These are phyloP conservation scores for Fomitopsis serialis DNA, from an alignment of 768 basidiomycete genomes.

Conservation along the genomic window DNA sequence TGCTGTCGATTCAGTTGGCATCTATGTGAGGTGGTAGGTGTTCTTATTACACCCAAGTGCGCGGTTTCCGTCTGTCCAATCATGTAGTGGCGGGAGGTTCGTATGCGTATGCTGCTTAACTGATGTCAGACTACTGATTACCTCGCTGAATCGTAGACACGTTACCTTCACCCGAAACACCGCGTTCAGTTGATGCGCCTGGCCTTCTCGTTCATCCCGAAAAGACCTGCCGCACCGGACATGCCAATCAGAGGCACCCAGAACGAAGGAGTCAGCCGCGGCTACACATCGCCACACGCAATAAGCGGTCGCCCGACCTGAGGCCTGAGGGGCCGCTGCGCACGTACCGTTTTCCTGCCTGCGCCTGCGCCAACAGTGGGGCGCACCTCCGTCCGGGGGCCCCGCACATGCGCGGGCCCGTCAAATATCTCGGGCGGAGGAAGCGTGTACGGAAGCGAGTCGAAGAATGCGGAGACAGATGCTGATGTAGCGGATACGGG, in stretches of 20 bases:
- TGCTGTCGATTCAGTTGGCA: too few species aligned
- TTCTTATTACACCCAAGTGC: too few species aligned
- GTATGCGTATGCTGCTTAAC: too few species aligned
- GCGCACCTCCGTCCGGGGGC: too few species aligned
- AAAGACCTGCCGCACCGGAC: neutral
- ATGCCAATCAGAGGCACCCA: neutral
- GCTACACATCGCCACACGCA: neutral
- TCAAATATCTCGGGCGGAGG: conserved; percentile 38
- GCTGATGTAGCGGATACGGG: conserved; percentile 2
- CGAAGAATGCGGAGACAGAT: conserved; percentile 7
- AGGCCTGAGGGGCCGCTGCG: neutral
- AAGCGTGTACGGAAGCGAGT: conserved; percentile 15
- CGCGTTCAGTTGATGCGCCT: too few species aligned
- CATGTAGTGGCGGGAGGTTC: too few species aligned
- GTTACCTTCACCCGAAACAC: too few species aligned
- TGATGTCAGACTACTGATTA: too few species aligned
- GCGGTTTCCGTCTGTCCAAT: too few species aligned
- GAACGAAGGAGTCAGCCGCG: neutral
- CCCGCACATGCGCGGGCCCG: conserved; percentile 37
- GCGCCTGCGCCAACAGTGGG: too few species aligned
- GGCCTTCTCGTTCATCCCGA: neutral
- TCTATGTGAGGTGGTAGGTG: too few species aligned
- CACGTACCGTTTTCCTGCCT: conserved; percentile 1
- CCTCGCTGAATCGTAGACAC: too few species aligned
- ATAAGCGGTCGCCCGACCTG: neutral